Conservation (phyloP, 177 flowering plant genomes). For the Telopea speciosissima region DNA sequence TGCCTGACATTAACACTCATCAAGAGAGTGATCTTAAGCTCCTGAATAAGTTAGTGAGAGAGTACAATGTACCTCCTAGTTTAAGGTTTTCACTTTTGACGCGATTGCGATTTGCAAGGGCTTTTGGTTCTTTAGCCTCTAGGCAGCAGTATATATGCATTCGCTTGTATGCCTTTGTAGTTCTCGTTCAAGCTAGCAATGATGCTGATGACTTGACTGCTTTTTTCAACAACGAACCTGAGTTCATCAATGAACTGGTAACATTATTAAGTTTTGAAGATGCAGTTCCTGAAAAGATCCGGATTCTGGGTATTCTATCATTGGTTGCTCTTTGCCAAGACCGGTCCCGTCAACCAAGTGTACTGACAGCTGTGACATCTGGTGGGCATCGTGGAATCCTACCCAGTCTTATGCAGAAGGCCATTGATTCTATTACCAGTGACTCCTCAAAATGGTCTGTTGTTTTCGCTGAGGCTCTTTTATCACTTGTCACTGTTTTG, state of each 20-base stretch:
- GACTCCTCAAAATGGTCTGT: constrained; percentile 71
- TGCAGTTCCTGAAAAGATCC: constrained; percentile 65
- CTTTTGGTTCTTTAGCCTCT: constrained; percentile 61
- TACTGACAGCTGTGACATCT: constrained; percentile 75
- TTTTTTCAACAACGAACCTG: constrained; percentile 83
- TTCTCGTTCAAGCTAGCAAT: constrained; percentile 76
- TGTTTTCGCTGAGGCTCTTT: constrained; percentile 78
- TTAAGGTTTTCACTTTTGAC: constrained; percentile 81
- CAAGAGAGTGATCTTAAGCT: constrained; percentile 70
- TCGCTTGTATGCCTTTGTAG: constrained; percentile 75
- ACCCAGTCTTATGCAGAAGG: constrained; percentile 92
- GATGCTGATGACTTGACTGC: constrained; percentile 68
- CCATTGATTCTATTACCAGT: constrained; percentile 58
- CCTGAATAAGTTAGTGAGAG: constrained; percentile 54
- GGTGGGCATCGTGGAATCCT: constrained; percentile 91
- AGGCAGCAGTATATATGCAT: constrained; percentile 81
- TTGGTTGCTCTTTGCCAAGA: constrained; percentile 92
- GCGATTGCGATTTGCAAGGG: constrained; percentile 81
- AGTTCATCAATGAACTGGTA: constrained; percentile 79
- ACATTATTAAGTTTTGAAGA: constrained; percentile 80
- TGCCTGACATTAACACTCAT: constrained; percentile 40
- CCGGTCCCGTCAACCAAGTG: constrained; percentile 70
- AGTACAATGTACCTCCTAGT: constrained; percentile 59
- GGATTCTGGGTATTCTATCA: constrained; percentile 61
- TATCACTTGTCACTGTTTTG: constrained; percentile 81